Evolutionary conservation across 352 stramenopile species (phyloP), one percentile per base, ranked within the genome.

Genomic region (Phytopythium mirpurense): DNA sequence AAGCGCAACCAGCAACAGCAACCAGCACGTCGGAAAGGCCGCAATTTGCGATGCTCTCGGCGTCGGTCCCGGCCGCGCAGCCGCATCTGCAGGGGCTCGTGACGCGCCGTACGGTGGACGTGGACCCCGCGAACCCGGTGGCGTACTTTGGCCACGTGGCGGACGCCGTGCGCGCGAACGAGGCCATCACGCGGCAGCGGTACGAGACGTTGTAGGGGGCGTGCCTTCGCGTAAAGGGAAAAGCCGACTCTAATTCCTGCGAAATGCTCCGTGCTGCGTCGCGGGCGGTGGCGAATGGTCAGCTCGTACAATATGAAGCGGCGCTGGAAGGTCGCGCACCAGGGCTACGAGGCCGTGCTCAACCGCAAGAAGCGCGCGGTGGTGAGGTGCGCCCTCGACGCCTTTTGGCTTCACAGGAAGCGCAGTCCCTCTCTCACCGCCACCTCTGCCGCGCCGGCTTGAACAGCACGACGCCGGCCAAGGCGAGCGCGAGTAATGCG

Each of bases 141-240:
- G 74, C 88, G 57, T 87, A 88, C 65, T 90, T 88, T 53, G 80
- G 70, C 53, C 71, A 88, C 56, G 77, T 90, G 23, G 74, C 80
- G 29, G 68, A 86, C 51, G 52, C 66, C 27, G 80, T 87, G 27
- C 62, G 48, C 19, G 64, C 56, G 50, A 90, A 90, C 38, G 56
- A 76, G 32, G 63, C 79, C 31, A 50, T 90, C 56, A 83, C 72
- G 11, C 64, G 61, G 51, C 53, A 74, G 15, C 72, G 80, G 75
- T 86, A 72, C 21, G n/a, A n/a, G n/a, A n/a, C n/a, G n/a, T n/a
- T n/a, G n/a, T n/a, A n/a, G n/a, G n/a, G n/a, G n/a, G n/a, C n/a
- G n/a, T n/a, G n/a, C n/a, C n/a, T n/a, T n/a, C n/a, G n/a, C n/a
- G n/a, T n/a, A n/a, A n/a, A n/a, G n/a, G n/a, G n/a, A n/a, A n/a